Percentiles rank a stretch among this genome's conserved stretches.
Conservation (phyloP, 371 early-diverging fungal species). For the Mucor velutinosus region DNA sequence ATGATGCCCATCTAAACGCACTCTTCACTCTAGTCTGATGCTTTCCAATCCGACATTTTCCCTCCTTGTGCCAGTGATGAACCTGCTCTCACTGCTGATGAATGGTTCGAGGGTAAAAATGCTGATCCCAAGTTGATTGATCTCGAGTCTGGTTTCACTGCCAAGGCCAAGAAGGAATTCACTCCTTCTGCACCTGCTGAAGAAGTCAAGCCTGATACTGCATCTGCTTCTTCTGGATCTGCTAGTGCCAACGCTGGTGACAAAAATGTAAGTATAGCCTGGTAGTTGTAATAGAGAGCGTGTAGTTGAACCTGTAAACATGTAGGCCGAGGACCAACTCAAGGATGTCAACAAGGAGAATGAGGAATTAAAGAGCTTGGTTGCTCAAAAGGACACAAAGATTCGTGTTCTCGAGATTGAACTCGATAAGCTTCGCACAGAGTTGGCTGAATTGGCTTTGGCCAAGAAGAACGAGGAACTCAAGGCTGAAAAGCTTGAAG, state of each 20-base stretch:
- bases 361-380: slow-evolving; percentile 78
- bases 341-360: slow-evolving; percentile 79
- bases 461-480: slow-evolving; percentile 23
- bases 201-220: slow-evolving; percentile 38
- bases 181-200: slow-evolving; percentile 60
- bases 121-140: slow-evolving; percentile 78
- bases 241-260: slow-evolving; percentile 43
- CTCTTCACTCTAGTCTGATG: slow-evolving; percentile 71
- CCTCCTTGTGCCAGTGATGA: slow-evolving; percentile 85
- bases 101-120: slow-evolving; percentile 88
- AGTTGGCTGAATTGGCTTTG: slow-evolving; percentile 35
- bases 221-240: slow-evolving; percentile 7
- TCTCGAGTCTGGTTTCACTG: slow-evolving; percentile 81
- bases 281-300: background rate
- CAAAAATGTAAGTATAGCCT: slow-evolving; percentile 57
- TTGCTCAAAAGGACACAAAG: slow-evolving; percentile 76
- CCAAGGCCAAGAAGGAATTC: slow-evolving; percentile 78
- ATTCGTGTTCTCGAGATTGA: slow-evolving; percentile 83
- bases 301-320: background rate
- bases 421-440: slow-evolving; percentile 56
- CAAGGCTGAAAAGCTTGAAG: slow-evolving; percentile 14
- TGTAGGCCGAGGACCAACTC: slow-evolving; percentile 77
- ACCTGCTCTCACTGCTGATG: slow-evolving; percentile 86
- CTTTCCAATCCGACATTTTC: slow-evolving; percentile 96
- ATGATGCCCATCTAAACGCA: background rate